Conservation (phyloP, 2,329 filamentous ascomycete species). For the Talaromyces sp. region DNA sequence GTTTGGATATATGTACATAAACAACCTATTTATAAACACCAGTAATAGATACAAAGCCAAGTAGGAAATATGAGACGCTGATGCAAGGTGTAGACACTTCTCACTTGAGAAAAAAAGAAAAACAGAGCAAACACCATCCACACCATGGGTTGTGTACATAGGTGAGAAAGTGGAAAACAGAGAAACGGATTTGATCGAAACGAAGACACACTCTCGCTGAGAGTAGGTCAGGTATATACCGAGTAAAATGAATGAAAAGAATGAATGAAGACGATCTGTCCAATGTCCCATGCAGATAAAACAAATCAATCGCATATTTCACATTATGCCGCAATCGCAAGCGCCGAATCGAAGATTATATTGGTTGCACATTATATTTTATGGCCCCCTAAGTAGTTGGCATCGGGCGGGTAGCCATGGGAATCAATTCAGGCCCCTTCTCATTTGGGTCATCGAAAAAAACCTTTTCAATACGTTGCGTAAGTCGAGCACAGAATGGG, state of each 20-base stretch:
- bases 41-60: neutral
- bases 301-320: neutral
- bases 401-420: conserved; percentile 24
- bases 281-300: neutral
- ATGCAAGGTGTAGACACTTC: neutral
- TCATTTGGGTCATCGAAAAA: conserved; percentile 46
- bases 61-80: neutral
- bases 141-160: neutral
- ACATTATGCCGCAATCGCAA: neutral
- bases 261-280: neutral
- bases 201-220: neutral
- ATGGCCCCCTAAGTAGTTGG: neutral
- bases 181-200: neutral
- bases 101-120: neutral
- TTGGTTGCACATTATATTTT: neutral
- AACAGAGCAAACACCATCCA: neutral
- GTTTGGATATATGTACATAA: neutral
- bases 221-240: neutral
- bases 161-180: neutral
- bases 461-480: conserved; percentile 47
- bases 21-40: neutral
- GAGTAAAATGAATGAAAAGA: neutral
- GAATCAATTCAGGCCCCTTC: conserved; percentile 29
- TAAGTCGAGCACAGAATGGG: conserved; percentile 48
- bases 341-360: neutral